Base-by-base conservation (phyloP, 176 grass and related monocot species). In the Raddia guianensis region DNA sequence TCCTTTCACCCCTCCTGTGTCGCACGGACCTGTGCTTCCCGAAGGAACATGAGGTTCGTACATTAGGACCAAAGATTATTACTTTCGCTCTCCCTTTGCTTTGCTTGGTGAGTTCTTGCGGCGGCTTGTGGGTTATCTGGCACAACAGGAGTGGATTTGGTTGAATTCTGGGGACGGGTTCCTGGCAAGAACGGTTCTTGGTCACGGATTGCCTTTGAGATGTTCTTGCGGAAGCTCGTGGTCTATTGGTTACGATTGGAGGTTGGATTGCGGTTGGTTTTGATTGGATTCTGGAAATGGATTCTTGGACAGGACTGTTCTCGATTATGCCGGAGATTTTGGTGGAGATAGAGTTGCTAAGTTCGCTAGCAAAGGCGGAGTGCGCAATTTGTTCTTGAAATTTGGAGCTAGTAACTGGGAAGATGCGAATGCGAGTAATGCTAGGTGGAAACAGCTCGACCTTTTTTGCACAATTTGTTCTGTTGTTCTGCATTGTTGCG, bases 11-110 rank as follows among this genome's bases (percentile, higher is more conserved):
- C 20, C 19, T 2, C 10, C 55, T 34, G 60, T 10, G 35, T 44
- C 60, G 35, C 15, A 49, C 9, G 44, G 68, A 73, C 40, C 37
- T 47, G 49, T 85, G 49, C 67, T 64, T 64, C 42, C 54, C n/a
- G 42, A 18, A 15, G n/a, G 47, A 72, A 72, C 59, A 49, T 16
- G 42, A 73, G 84, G 62, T 86, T 18, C 46, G 72, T 42, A 42
- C 72, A 35, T 62, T 70, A 73, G 34, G 78, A 70, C 66, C 4
- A 9, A 16, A n/a, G 13, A 14, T 37, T 8, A 56, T 6, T 56
- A 9, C 6, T 15, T 44, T 56, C 48, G 20, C 21, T 48, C 19
- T 58, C 2, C 2, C 37, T 58, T 40, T 44, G 56, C 14, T 40
- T 65, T 1, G 14, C 13, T 40, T 52, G 56, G 33, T 58, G 65